Evolutionary conservation across 1,284 basidiomycete species (phyloP), one percentile per base, ranked within the genome.

Genomic region (Peniophora sp.): DNA sequence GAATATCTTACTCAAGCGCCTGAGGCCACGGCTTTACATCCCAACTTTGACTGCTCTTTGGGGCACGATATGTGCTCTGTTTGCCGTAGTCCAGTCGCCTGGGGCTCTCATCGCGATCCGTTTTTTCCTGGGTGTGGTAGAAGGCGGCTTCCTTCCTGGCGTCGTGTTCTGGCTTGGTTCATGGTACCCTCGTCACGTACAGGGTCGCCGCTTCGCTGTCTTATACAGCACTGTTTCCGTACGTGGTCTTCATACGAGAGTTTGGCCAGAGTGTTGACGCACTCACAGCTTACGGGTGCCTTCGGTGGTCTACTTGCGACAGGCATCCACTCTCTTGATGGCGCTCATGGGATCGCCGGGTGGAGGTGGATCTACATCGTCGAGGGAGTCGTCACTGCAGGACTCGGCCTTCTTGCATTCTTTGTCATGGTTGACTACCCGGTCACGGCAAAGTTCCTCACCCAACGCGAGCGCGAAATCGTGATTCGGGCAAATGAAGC

Each of bases 361-460:
- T 65, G 64, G 64, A 51, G 57, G 61, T 70, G 62, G 61, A 63
- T 65, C 49, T 67, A 66, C 55, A 51, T 67, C n/a, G 53, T 64
- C 20, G 68, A 69, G 46, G 68, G 68, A 2, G 51, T 67, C 45
- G 63, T 68, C 49, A 66, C 67, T 1, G 63, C 63, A 22, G 58
- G 56, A 3, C 51, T 69, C 15, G 65, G 58, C 17, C 41, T 64
- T 43, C 41, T 62, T 12, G 57, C 58, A 1, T 70, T 55, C 41
- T 60, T 68, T 48, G 49, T 64, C 15, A 51, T 70, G 24, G 59
- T 63, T 1, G 62, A 68, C 51, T 57, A 60, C 24, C 66, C 68
- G 12, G 54, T 51, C 8, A 58, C 57, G 3, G 69, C 68, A 6
- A 44, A 51, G 18, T 70, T 66, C 65, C 54, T 70, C 1, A 58